A percentile compares a stretch with the other conserved stretches of the same genome.
These are phyloP conservation scores for Croton setiger DNA, from an alignment of 441 rosid genomes.

Conservation along the genomic window DNA sequence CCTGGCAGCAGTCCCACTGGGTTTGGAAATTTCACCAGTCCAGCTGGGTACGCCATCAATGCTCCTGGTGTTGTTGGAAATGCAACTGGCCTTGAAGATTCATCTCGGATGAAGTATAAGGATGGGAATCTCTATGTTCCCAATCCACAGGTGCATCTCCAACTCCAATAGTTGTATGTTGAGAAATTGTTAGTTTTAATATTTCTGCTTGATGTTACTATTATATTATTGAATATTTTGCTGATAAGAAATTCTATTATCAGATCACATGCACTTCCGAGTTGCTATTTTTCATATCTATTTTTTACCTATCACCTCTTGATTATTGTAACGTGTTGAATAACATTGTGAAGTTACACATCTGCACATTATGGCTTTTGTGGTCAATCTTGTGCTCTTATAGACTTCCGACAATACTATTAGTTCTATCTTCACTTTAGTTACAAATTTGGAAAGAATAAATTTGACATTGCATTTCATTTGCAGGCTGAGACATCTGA, in stretches of 20 bases:
- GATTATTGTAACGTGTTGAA: neutral
- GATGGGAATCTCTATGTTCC: slow-evolving; percentile 72
- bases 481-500: slow-evolving; percentile 82
- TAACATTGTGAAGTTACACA: neutral
- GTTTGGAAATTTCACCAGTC: slow-evolving; percentile 65
- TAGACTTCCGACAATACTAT: neutral
- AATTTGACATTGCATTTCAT: neutral
- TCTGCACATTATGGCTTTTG: neutral
- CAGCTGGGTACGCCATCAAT: slow-evolving; percentile 69
- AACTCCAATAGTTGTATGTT: neutral
- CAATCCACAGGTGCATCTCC: slow-evolving; percentile 68
- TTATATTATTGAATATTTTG: neutral
- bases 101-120: slow-evolving; percentile 83
- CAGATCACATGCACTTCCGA: neutral
- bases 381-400: neutral
- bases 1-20: slow-evolving; percentile 73
- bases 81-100: slow-evolving; percentile 71
- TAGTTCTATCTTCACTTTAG: neutral
- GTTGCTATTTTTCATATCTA: neutral
- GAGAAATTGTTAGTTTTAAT: neutral
- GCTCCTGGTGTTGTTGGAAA: slow-evolving; percentile 68
- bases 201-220: neutral
- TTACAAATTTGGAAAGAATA: neutral
- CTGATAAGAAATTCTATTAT: neutral
- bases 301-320: neutral